phyloP scores from a whole-genome alignment of 2,329 filamentous ascomycete genomes.

The Lasiodiplodia citricola region DNA sequence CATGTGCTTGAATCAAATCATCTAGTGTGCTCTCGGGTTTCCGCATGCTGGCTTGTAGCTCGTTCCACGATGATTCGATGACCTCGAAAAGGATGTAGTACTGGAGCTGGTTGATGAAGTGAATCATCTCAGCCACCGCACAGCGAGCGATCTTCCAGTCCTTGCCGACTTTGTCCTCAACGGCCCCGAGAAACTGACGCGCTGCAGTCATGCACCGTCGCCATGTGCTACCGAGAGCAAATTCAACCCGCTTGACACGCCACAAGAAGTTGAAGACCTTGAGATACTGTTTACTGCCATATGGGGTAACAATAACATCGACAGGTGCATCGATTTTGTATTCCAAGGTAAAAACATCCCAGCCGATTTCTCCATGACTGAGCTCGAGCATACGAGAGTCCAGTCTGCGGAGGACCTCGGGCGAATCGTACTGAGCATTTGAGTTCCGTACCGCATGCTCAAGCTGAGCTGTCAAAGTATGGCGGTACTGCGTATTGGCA shows the following conservation, averaged over 20 bases:
- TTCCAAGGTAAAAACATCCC: slow-evolving; percentile 98
- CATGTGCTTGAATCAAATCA: slow-evolving; percentile 91
- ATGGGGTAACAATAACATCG: slow-evolving; percentile 95
- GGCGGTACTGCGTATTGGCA: slow-evolving; percentile 94
- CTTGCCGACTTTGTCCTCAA: slow-evolving; percentile 72
- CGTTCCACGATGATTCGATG: slow-evolving; percentile 94
- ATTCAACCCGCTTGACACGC: slow-evolving; percentile 97
- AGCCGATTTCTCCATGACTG: slow-evolving; percentile 94
- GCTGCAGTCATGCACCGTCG: slow-evolving; percentile 94
- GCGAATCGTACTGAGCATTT: slow-evolving; percentile 93
- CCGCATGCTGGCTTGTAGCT: slow-evolving; percentile 80
- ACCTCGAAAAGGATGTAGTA: slow-evolving; percentile 99
- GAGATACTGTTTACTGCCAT: slow-evolving; percentile 93
- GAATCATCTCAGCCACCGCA: slow-evolving; percentile 94
- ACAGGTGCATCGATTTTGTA: slow-evolving; percentile 98
- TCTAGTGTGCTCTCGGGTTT: slow-evolving; percentile 91
- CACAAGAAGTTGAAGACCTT: slow-evolving; percentile 99
- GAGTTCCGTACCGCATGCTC: slow-evolving; percentile 97
- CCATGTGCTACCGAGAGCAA: slow-evolving; percentile 89
- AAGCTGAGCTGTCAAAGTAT: slow-evolving; percentile 95
- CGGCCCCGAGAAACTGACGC: slow-evolving; percentile 82
- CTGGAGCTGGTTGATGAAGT: slow-evolving; percentile 95
- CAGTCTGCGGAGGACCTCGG: slow-evolving; percentile 86
- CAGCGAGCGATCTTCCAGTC: slow-evolving; percentile 93
- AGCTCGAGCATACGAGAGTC: slow-evolving; percentile 99